Evolutionary conservation across 768 basidiomycete genomes (phyloP).

Genomic region (Cystofilobasidium ferigula): DNA sequence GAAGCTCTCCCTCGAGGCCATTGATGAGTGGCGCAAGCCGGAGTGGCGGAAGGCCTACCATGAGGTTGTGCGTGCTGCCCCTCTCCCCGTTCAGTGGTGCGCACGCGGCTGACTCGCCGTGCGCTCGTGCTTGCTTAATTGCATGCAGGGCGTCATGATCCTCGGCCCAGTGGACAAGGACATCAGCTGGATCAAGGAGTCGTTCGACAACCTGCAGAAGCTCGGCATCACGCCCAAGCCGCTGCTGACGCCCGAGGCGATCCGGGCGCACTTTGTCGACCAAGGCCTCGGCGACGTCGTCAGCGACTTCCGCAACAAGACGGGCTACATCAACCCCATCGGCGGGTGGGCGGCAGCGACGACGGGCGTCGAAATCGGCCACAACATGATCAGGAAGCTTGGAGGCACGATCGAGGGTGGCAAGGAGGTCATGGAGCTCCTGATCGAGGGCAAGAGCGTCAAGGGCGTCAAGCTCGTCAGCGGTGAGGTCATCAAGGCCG

Average conservation of each 20-base stretch:
- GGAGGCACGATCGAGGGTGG: slow-evolving; percentile 54
- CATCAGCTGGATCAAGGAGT: background rate
- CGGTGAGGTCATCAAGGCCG: slow-evolving; percentile 39
- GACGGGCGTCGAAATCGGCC: slow-evolving; percentile 51
- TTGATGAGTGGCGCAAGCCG: slow-evolving; percentile 59
- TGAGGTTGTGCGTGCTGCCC: slow-evolving; percentile 47
- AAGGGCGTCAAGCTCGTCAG: slow-evolving; percentile 54
- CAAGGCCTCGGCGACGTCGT: background rate
- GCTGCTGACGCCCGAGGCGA: slow-evolving; percentile 7
- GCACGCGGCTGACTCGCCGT: background rate
- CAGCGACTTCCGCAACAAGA: slow-evolving; percentile 31
- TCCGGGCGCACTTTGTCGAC: slow-evolving; percentile 18
- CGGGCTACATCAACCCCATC: slow-evolving; percentile 61
- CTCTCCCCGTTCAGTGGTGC: background rate
- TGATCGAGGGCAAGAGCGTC: slow-evolving; percentile 36
- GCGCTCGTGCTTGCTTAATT: background rate
- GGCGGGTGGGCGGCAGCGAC: slow-evolving; percentile 78
- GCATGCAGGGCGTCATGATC: slow-evolving; percentile 5
- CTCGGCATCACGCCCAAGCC: slow-evolving; percentile 12
- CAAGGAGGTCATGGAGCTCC: slow-evolving; percentile 49
- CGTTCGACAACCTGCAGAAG: slow-evolving; percentile 4
- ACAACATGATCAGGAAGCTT: slow-evolving; percentile 48
- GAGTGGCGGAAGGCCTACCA: slow-evolving; percentile 54
- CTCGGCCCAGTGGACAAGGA: slow-evolving; percentile 12
- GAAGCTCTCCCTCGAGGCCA: slow-evolving; percentile 62